Percentiles rank a stretch among this genome's conserved stretches.
phyloP scores from a whole-genome alignment of 164 flowering plant genomes.

The Aristolochia contorta region DNA sequence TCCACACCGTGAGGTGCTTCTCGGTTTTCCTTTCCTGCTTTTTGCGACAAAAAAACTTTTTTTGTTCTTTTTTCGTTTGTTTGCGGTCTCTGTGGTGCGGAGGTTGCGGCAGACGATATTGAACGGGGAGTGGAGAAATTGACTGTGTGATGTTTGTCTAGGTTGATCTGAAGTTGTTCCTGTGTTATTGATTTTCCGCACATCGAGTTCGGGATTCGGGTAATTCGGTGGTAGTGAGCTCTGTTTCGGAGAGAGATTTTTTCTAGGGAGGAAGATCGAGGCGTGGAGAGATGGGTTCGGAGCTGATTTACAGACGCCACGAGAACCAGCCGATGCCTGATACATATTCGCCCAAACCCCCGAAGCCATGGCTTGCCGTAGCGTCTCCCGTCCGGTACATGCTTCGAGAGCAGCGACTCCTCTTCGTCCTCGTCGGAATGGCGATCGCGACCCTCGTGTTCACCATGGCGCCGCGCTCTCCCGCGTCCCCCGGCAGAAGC shows the following conservation, averaged over 20 bases:
- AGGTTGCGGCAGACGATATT: too few relatives aligned
- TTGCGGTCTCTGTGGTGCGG: too few relatives aligned
- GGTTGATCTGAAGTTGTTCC: too few relatives aligned
- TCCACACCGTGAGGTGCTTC: too few relatives aligned
- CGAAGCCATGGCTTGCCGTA: slow-evolving; percentile 45
- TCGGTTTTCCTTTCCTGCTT: too few relatives aligned
- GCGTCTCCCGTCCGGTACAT: slow-evolving; percentile 50
- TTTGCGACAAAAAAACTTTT: too few relatives aligned
- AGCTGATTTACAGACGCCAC: slow-evolving; percentile 41
- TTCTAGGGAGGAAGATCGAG: background rate
- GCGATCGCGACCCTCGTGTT: slow-evolving; percentile 57
- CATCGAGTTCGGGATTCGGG: too few relatives aligned
- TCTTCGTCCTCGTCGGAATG: slow-evolving; percentile 60
- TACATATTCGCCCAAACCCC: slow-evolving; percentile 50
- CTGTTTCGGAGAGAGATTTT: background rate
- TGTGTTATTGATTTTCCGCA: too few relatives aligned
- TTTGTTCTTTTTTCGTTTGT: too few relatives aligned
- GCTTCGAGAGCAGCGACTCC: slow-evolving; percentile 68
- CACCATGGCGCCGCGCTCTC: slow-evolving; percentile 28
- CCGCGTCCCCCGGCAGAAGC: background rate
- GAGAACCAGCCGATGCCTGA: slow-evolving; percentile 31
- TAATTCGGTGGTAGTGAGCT: too few relatives aligned
- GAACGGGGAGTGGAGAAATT: too few relatives aligned
- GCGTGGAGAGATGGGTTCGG: slow-evolving; percentile 16
- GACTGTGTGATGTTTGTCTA: too few relatives aligned